Base-by-base conservation (phyloP, 2,329 filamentous ascomycete species). In the Neonectria sp. region DNA sequence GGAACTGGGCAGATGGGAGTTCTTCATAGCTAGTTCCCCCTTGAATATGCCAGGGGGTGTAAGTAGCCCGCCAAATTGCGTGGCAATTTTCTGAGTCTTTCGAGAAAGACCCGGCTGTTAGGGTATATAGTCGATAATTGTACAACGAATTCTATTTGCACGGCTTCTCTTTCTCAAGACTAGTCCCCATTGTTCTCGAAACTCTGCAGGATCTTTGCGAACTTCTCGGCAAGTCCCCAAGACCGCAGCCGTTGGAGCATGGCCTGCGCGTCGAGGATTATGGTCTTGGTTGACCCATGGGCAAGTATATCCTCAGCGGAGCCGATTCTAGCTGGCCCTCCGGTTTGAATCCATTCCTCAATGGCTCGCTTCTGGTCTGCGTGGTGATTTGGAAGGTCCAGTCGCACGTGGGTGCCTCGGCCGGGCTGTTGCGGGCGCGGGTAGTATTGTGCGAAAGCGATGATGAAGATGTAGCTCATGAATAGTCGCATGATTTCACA, bases 11-110 rank as follows among this genome's bases (percentile, higher is more conserved):
- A 45, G 83, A 40, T 86, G 82, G 80, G 78, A 76, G 2, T 88
- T 87, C 68, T 86, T 88, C 65, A 72, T 87, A 31, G 79, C 80
- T 3, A 84, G 82, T 58, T 79, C 82, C 53, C 84, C 84, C 17
- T 71, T 86, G 52, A 85, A 86, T 58, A 82, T 85, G 65, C 81
- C 82, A 31, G 83, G 83, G 1, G 83, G 82, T 7, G 80, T 85
- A 2, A 82, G 80, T 24, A 84, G 82, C 67, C 84, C 84, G 6
- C 81, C 84, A 9, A 84, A 84, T 68, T 81, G 79, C 6, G 73
- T 84, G 35, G 83, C 83, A 24, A 82, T 85, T 29, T 81, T 84
- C 35, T 85, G 52, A 55, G 24, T 37, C 27, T 40, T 6, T 27
- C 4, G 8, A 21, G 21, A 12, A 56, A 15, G 33, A 53, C 46